Evolutionary conservation across 1,139 yeast species (phyloP), one percentile per base, ranked within the genome.

Genomic region (Blastobotrys raffinosifermentans): DNA sequence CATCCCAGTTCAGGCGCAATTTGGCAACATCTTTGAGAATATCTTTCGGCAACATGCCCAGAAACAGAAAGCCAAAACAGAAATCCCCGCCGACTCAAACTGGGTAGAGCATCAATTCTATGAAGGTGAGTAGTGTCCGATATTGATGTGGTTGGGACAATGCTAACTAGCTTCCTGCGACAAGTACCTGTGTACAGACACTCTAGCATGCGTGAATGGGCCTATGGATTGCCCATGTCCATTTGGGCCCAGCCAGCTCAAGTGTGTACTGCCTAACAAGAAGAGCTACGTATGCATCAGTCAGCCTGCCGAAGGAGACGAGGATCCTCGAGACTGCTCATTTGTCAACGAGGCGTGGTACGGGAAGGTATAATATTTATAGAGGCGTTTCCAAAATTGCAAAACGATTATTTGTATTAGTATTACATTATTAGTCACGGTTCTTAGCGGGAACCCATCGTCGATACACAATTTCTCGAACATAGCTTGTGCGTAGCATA

Each of bases 211-310:
- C 63, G 98, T 84, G 0, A 69, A 71, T 5, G 56, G 62, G 2
- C 77, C 87, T 1, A 55, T 70, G 17, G 80, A 80, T 39, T 91
- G 98, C 58, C 96, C 97, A 1, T 91, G 98, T 58, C 87, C 86
- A 7, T 89, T 75, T 55, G 91, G 95, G 1, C 75, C 77, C 38
- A 80, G 94, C 1, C 96, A 91, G 57, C 57, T 83, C 45, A 80
- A 86, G 53, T 91, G 98, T 58, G 59, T 71, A 4, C 65, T 85
- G 36, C 94, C 96, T 0, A 77, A 75, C 44, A 72, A 75, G 17
- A 69, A 73, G 40, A 66, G 66, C 36, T 81, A 67, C 53, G 69
- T 87, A 10, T 91, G 98, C 58, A 80, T 91, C 35, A 81, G 93
- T 11, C 78, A 77, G 48, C 89, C 91, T 0, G 33, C 41, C 14